Conservation (phyloP, 2,329 filamentous ascomycete species). For the Passalora sequoiae region DNA sequence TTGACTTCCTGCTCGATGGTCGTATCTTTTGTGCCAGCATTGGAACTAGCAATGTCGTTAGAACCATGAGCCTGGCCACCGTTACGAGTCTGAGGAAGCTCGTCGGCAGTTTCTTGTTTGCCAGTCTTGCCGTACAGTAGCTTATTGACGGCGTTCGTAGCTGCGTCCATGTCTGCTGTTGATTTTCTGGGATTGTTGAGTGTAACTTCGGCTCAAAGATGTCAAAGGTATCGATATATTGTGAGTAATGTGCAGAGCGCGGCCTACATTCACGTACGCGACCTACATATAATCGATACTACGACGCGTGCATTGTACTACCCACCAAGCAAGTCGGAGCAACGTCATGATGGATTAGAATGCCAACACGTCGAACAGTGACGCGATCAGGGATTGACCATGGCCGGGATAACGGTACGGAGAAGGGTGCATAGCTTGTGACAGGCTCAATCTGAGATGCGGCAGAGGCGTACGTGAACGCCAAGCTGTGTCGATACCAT, state of each 20-base stretch:
- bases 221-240: too few species aligned
- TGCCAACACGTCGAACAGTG: not conserved
- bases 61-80: not conserved
- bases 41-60: slow-evolving; percentile 23
- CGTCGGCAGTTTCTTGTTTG: not conserved
- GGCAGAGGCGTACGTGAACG: too few species aligned
- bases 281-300: not conserved
- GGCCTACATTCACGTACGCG: too few species aligned
- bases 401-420: not conserved
- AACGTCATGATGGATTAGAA: slow-evolving; percentile 5
- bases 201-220: not conserved
- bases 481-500: too few species aligned
- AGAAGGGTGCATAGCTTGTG: too few species aligned
- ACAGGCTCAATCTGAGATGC: too few species aligned
- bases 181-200: not conserved
- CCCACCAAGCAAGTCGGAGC: not conserved
- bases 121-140: slow-evolving; percentile 2
- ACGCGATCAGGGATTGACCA: not conserved
- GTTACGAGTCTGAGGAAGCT: not conserved
- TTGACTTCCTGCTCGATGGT: slow-evolving; percentile 62
- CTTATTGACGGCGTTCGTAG: slow-evolving; percentile 1
- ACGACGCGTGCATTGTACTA: not conserved
- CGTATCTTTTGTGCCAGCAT: slow-evolving; percentile 63
- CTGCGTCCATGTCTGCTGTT: slow-evolving; percentile 2
- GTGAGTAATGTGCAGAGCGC: not conserved